Percentiles rank a stretch among this genome's conserved stretches.
Conservation (phyloP, 2,329 filamentous ascomycete species). For the Botrytis deweyae region DNA sequence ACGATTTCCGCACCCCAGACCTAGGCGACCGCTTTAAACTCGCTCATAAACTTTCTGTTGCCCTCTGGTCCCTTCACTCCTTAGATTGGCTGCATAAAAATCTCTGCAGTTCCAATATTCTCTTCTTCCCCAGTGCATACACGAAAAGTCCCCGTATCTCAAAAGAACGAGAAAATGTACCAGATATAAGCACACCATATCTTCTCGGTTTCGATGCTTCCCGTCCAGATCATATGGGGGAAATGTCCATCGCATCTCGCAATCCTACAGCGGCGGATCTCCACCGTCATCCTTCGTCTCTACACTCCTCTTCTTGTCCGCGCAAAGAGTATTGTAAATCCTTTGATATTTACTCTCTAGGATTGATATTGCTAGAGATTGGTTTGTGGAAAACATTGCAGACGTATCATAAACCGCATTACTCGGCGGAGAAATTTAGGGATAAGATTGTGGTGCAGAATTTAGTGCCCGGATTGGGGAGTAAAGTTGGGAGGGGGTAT, state of each 20-base stretch:
- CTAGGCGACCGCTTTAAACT: conserved; percentile 46
- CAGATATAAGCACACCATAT: conserved; percentile 44
- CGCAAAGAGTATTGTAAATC: conserved; percentile 43
- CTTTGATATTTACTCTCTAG: conserved; percentile 48
- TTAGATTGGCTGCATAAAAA: conserved; percentile 54
- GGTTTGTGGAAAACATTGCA: conserved; percentile 48
- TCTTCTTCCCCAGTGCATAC: conserved; percentile 46
- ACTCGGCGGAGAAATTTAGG: conserved; percentile 45
- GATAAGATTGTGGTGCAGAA: conserved; percentile 45
- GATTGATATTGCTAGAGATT: conserved; percentile 50
- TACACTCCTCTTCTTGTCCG: conserved; percentile 40
- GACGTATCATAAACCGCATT: conserved; percentile 45
- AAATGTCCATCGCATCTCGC: conserved; percentile 43
- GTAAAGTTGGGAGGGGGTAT: conserved; percentile 45
- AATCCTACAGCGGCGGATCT: conserved; percentile 44
- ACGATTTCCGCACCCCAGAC: conserved; percentile 46
- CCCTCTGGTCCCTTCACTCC: conserved; percentile 52
- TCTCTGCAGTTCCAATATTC: conserved; percentile 42
- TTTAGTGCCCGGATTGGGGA: conserved; percentile 45
- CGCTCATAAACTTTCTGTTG: conserved; percentile 46
- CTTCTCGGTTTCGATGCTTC: conserved; percentile 46
- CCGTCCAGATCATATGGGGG: conserved; percentile 41
- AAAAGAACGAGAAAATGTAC: conserved; percentile 39
- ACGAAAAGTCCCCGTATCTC: conserved; percentile 34
- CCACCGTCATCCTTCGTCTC: conserved; percentile 48